A percentile compares a stretch with the other conserved stretches of the same genome.
phyloP scores from a whole-genome alignment of 2,329 filamentous ascomycete species.

The Colletotrichum chrysophilum region DNA sequence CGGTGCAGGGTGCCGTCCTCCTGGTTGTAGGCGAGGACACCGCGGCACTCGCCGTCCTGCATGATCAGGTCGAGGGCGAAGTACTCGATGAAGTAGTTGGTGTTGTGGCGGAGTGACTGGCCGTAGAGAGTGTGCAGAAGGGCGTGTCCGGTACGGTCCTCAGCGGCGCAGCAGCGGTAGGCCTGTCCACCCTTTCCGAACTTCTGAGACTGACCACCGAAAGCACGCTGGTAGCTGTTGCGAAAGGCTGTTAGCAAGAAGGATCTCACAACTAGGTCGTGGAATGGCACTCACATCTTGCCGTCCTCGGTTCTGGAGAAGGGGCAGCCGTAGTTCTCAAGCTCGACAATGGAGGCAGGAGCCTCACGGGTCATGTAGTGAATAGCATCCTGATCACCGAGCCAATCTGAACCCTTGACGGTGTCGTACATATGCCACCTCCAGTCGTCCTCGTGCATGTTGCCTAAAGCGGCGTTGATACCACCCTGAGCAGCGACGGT shows the following conservation, averaged over 20 bases:
- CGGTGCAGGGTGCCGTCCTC: constrained; percentile 97
- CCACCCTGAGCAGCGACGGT: constrained; percentile 84
- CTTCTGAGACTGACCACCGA: constrained; percentile 95
- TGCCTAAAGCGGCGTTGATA: constrained; percentile 87
- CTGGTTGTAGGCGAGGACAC: constrained; percentile 97
- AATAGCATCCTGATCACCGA: constrained; percentile 96
- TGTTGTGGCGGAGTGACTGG: constrained; percentile 95
- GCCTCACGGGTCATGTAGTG: constrained; percentile 99
- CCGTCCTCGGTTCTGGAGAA: constrained; percentile 97
- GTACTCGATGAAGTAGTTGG: constrained; percentile 99
- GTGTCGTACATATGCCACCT: constrained; percentile 99
- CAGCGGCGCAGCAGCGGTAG: constrained; percentile 95
- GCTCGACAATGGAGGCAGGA: constrained; percentile 87
- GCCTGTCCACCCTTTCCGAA: constrained; percentile 97
- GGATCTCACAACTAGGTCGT: not conserved
- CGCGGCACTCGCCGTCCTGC: constrained; percentile 96
- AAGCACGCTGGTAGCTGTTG: constrained; percentile 89
- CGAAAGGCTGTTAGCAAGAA: constrained; percentile 24
- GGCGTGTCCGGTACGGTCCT: constrained; percentile 95
- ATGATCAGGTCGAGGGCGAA: constrained; percentile 97
- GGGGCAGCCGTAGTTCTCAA: constrained; percentile 97
- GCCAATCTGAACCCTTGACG: constrained; percentile 96
- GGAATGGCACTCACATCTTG: constrained; percentile 72
- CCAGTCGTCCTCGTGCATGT: constrained; percentile 99
- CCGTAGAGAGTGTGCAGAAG: constrained; percentile 98